Conservation (phyloP, 306 rosid genomes). For the Rosa multiflora region DNA sequence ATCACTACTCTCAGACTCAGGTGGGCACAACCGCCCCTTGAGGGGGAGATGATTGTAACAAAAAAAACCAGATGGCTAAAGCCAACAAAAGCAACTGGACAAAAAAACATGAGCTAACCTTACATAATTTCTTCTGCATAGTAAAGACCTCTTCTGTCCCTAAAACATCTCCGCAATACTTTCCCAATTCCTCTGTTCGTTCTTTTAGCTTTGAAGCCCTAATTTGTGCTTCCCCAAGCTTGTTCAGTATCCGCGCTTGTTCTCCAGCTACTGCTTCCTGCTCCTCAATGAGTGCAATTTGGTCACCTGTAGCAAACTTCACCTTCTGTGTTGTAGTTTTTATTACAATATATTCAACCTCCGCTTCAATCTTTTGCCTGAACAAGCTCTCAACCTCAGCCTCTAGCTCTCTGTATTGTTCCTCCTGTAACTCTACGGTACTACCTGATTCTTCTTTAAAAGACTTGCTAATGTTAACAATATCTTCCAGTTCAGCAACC, state of each 20-base stretch:
- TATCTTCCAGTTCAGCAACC: constrained; percentile 66
- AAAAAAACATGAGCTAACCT: constrained; percentile 53
- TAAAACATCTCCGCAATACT: constrained; percentile 43
- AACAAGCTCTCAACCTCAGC: constrained; percentile 49
- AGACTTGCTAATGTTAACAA: constrained; percentile 38
- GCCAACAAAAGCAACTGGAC: constrained; percentile 54
- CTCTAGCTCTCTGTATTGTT: constrained; percentile 39
- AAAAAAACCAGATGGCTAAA: constrained; percentile 42
- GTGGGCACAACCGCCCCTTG: constrained; percentile 73
- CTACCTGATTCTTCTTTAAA: constrained; percentile 47
- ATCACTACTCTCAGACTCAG: constrained; percentile 31
- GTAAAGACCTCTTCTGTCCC: constrained; percentile 51
- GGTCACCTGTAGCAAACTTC: constrained; percentile 39
- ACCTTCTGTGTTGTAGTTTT: constrained; percentile 38
- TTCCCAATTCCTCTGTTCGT: constrained; percentile 53
- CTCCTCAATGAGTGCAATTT: constrained; percentile 41
- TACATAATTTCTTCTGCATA: constrained; percentile 55
- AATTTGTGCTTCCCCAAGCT: constrained; percentile 44
- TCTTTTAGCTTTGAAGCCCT: constrained; percentile 55
- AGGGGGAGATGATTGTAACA: constrained; percentile 46
- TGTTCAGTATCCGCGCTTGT: constrained; percentile 49
- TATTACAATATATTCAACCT: constrained; percentile 59
- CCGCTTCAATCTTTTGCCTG: constrained; percentile 68
- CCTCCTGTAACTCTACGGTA: constrained; percentile 36
- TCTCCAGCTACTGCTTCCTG: constrained; percentile 49